These are phyloP conservation scores for Neonectria coccinea DNA, from an alignment of 2,329 filamentous ascomycete species.

Conservation along the genomic window DNA sequence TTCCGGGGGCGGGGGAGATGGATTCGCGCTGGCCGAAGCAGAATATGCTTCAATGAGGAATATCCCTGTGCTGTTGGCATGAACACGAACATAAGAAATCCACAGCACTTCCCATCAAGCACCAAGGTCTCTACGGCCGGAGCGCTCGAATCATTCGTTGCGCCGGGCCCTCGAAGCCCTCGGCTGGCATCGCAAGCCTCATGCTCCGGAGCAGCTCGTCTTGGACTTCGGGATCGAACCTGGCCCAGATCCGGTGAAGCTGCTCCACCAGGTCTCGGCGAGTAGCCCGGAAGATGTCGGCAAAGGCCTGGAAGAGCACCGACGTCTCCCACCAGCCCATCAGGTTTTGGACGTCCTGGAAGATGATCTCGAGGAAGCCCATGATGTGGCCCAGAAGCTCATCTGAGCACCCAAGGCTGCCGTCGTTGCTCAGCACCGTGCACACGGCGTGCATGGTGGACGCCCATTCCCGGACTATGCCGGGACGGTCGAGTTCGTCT, in stretches of 20 bases:
- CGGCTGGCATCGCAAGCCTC: slow-evolving; percentile 26
- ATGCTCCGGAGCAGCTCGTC: slow-evolving; percentile 35
- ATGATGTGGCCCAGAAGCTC: slow-evolving; percentile 41
- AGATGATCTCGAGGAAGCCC: slow-evolving; percentile 41
- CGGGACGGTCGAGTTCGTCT: slow-evolving; percentile 3
- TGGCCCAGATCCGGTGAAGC: slow-evolving; percentile 39
- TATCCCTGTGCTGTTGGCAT: neutral
- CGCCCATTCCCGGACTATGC: slow-evolving; percentile 30
- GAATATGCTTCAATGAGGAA: slow-evolving; percentile 1
- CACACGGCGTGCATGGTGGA: slow-evolving; percentile 40
- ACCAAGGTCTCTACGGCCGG: slow-evolving; percentile 13
- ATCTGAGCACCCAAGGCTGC: slow-evolving; percentile 45
- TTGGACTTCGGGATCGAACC: slow-evolving; percentile 37
- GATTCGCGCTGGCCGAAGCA: slow-evolving; percentile 2
- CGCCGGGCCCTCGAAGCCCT: slow-evolving; percentile 29
- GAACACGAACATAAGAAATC: neutral
- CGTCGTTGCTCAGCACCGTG: slow-evolving; percentile 44
- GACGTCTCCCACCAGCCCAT: slow-evolving; percentile 27
- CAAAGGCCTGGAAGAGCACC: slow-evolving; percentile 41
- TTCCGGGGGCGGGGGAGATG: slow-evolving; percentile 14
- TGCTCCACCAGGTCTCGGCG: slow-evolving; percentile 22
- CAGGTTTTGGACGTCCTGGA: slow-evolving; percentile 36
- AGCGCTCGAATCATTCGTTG: slow-evolving; percentile 41
- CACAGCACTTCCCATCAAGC: neutral
- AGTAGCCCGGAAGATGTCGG: slow-evolving; percentile 37